These are phyloP conservation scores for Sechiopsis laciniata DNA, from an alignment of 306 rosid genomes.

Conservation along the genomic window DNA sequence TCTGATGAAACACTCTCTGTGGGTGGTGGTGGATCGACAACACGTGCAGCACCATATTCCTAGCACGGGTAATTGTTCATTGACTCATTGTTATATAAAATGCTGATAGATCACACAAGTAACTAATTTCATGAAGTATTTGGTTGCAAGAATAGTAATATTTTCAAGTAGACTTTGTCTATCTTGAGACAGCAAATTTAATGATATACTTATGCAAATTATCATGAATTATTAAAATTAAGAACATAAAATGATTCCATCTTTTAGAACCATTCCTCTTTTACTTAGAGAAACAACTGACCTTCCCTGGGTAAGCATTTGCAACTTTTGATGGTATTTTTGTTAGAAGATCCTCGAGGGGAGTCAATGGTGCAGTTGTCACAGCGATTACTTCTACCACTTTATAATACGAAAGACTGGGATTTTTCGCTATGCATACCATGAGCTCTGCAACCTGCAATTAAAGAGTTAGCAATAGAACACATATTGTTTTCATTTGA, in stretches of 20 bases:
- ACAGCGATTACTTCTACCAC: constrained; percentile 84
- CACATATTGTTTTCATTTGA: not conserved
- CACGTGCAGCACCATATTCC: constrained; percentile 36
- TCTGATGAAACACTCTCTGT: constrained; percentile 29
- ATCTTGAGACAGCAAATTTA: not conserved
- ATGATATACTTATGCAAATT: not conserved
- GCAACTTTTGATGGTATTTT: constrained; percentile 74
- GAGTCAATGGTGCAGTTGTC: constrained; percentile 78
- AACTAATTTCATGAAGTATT: constrained; percentile 7
- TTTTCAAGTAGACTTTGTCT: too few relatives aligned
- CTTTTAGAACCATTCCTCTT: not conserved
- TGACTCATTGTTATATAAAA: not conserved
- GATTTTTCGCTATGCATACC: constrained; percentile 75
- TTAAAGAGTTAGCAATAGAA: constrained; percentile 18
- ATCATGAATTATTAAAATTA: not conserved
- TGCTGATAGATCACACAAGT: constrained; percentile 3
- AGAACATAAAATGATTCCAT: constrained; percentile 12
- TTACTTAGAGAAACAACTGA: constrained; percentile 25
- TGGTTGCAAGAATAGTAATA: too few relatives aligned
- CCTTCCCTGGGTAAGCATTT: constrained; percentile 41
- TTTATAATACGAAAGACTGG: constrained; percentile 65
- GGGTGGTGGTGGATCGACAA: constrained; percentile 31
- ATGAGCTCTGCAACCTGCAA: constrained; percentile 86
- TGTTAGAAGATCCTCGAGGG: constrained; percentile 69
- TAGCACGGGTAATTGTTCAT: constrained; percentile 24